These are phyloP conservation scores for rapeseed (Brassica napus) DNA, from an alignment of 345 rosid species.

Conservation along the genomic window DNA sequence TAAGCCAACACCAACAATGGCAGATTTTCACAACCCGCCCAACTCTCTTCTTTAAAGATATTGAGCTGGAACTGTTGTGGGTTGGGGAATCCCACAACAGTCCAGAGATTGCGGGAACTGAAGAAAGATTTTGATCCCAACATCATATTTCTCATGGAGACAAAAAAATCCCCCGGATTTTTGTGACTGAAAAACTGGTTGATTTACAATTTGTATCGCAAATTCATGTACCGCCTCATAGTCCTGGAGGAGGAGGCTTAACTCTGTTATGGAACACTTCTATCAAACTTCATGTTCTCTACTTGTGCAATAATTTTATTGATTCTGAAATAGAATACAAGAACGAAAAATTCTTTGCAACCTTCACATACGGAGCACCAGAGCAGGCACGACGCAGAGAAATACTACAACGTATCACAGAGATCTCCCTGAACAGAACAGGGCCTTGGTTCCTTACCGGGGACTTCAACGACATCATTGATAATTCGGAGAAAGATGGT, in stretches of 20 bases:
- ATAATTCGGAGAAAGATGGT: neutral
- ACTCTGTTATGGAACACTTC: neutral
- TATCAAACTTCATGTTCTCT: too few relatives aligned
- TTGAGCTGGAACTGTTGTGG: neutral
- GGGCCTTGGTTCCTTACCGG: neutral
- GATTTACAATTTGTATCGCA: too few relatives aligned
- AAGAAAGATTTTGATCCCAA: neutral
- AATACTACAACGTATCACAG: fast-evolving
- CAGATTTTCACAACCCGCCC: neutral
- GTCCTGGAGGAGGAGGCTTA: neutral
- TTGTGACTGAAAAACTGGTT: too few relatives aligned
- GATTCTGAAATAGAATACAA: too few relatives aligned
- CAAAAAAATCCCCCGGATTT: neutral
- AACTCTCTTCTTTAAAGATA: neutral
- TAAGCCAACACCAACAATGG: too few relatives aligned
- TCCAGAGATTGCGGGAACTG: neutral
- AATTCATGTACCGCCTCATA: too few relatives aligned
- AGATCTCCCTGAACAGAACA: too few relatives aligned
- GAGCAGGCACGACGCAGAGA: neutral
- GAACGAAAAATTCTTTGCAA: neutral
- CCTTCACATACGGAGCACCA: neutral
- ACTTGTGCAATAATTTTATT: too few relatives aligned
- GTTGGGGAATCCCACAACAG: neutral
- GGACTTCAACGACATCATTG: neutral
- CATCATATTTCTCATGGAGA: neutral